Evolutionary conservation across 306 rosid species (phyloP), one percentile per base, ranked within the genome.

Genomic region (Vigna reflexopilosa): DNA sequence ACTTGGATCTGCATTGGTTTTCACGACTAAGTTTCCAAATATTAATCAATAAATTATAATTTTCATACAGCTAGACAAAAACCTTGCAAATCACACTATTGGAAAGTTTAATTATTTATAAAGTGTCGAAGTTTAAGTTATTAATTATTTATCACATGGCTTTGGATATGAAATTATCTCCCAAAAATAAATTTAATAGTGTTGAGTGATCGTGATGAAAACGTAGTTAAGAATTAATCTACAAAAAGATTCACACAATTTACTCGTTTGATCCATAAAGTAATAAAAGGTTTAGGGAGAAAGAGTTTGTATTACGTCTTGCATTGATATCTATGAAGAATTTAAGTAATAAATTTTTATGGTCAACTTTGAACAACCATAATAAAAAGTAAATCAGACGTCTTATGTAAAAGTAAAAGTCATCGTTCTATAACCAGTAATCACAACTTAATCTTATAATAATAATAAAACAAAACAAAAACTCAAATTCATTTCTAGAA

Each of bases 121-220:
- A 30, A 30, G 15, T 30, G 12, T 14, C 6, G 0, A 61, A 14
- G 6, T 4, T 61, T 15, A 14, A 30, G 7, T 30, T 30, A 14
- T 61, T 30, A 34, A 34, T 34, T 15, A 62, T 62, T 15, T 62
- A 32, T 62, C 67, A 62, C 67, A 16, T 32, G 45, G 24, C 67
- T 62, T 36, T 9, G 45, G 45, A 8, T 63, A 11, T 62, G 7
- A 56, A 20, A 24, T 57, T 58, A 26, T 11, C 17, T 58, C 2
- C 11, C 12, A 58, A 16, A 56, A 20, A 6, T 6, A 57, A 24
- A 57, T 57, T 24, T 10, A 57, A 0, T 11, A 22, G 26, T 61
- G 42, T 13, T 19, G 5, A 7, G 59, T 19, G 13, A 19, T 1
- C 2, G 15, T 22, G 63, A 57, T 1, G 13, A 16, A 57, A 62